phyloP scores from a whole-genome alignment of 768 basidiomycete species.

The Tricholoma bakamatsutake region DNA sequence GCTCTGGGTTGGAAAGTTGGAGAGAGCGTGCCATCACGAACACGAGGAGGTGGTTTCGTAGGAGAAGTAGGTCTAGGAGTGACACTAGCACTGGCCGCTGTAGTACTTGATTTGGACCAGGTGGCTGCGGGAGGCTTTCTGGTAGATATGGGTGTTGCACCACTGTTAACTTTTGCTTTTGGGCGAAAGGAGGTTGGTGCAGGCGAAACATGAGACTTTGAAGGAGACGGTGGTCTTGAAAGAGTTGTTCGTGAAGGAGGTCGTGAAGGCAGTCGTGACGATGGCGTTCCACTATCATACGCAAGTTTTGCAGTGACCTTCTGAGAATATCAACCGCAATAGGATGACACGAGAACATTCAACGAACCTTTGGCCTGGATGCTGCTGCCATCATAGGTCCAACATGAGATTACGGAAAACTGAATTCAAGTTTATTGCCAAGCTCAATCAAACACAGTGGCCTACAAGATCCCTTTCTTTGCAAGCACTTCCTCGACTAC shows the following conservation, averaged over 20 bases:
- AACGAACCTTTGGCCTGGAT: constrained; percentile 42
- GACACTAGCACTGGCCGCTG: constrained; percentile 12
- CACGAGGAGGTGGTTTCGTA: constrained; percentile 34
- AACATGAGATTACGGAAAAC: not conserved
- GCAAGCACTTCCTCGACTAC: constrained; percentile 50
- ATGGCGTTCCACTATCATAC: constrained; percentile 18
- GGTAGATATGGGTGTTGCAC: constrained; percentile 23
- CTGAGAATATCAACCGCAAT: constrained; percentile 1
- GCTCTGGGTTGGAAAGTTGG: constrained; percentile 25
- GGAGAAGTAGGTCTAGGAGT: constrained; percentile 38
- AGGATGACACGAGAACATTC: not conserved
- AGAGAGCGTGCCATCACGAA: constrained; percentile 28
- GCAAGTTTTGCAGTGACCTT: constrained; percentile 53
- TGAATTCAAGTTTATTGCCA: not conserved
- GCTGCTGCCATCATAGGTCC: constrained; percentile 11
- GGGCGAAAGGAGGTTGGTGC: constrained; percentile 29
- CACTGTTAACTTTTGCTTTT: constrained; percentile 59
- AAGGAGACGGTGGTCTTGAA: constrained; percentile 44
- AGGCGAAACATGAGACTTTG: constrained; percentile 18
- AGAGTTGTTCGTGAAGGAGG: constrained; percentile 22
- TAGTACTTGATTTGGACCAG: constrained; percentile 1
- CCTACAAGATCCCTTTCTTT: constrained; percentile 32
- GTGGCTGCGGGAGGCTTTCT: constrained; percentile 7
- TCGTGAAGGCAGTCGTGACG: constrained; percentile 15
- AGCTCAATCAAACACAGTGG: too few species aligned